Percentiles rank a stretch among this genome's conserved stretches.
These are phyloP conservation scores for Russula sp. DNA, from an alignment of 768 basidiomycete genomes.

Conservation along the genomic window DNA sequence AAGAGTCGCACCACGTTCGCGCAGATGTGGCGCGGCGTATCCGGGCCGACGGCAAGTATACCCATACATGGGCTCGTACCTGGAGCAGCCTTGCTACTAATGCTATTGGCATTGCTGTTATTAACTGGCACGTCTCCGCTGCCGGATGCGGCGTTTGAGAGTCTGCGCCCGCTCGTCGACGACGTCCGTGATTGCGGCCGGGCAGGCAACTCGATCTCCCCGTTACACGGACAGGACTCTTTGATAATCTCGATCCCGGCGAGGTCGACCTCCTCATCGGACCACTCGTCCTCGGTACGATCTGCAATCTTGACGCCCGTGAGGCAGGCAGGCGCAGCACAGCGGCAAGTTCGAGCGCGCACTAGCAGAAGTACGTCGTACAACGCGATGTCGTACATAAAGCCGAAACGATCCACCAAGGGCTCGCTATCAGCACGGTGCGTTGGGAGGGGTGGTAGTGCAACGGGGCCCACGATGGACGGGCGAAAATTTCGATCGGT, in stretches of 20 bases:
- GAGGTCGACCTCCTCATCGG: slow-evolving; percentile 64
- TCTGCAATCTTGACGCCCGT: slow-evolving; percentile 89
- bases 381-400: slow-evolving; percentile 81
- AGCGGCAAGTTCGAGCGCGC: slow-evolving; percentile 67
- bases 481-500: slow-evolving; percentile 75
- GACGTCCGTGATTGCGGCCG: slow-evolving; percentile 14
- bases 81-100: background rate
- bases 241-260: slow-evolving; percentile 41
- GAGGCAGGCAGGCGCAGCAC: slow-evolving; percentile 76
- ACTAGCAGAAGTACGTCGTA: slow-evolving; percentile 78
- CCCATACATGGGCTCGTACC: slow-evolving; percentile 42
- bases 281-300: slow-evolving; percentile 71
- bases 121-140: background rate
- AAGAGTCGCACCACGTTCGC: slow-evolving; percentile 70
- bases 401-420: slow-evolving; percentile 85
- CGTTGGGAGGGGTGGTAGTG: slow-evolving; percentile 53
- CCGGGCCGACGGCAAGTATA: slow-evolving; percentile 56
- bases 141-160: slow-evolving; percentile 1
- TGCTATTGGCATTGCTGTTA: background rate
- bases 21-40: slow-evolving; percentile 73
- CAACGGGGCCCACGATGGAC: slow-evolving; percentile 57
- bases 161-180: slow-evolving; percentile 1
- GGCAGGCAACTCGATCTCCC: slow-evolving; percentile 29
- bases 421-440: slow-evolving; percentile 54
- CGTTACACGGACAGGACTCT: slow-evolving; percentile 43